Conservation (phyloP, 75 land plant genomes). For the Pinus albicaulis region DNA sequence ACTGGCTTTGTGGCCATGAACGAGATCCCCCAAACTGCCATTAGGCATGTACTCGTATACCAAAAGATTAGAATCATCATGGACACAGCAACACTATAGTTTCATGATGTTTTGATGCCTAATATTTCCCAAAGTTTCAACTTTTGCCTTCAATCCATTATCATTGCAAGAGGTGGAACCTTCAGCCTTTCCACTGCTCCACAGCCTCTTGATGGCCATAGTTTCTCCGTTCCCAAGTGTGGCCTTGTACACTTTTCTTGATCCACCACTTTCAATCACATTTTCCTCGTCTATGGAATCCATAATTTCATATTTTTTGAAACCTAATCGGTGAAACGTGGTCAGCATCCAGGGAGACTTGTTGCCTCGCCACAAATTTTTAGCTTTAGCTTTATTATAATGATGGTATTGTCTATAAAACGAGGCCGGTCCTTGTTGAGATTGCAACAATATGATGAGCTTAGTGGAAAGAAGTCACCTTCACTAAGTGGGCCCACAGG, state of each 20-base stretch:
- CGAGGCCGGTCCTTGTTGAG: no score
- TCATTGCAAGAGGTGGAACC: constrained; percentile 54
- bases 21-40: constrained; percentile 87
- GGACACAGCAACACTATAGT: constrained; percentile 68
- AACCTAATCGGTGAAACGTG: constrained; percentile 2
- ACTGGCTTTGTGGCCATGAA: constrained; percentile 51
- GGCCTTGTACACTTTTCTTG: constrained; percentile 23
- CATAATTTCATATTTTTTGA: background rate
- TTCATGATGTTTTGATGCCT: constrained; percentile 89
- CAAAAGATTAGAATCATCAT: constrained; percentile 58
- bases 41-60: constrained; percentile 92
- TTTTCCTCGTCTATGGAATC: constrained; percentile 22
- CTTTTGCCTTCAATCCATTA: constrained; percentile 71
- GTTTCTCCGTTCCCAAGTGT: constrained; percentile 11
- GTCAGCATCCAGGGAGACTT: constrained; percentile 4
- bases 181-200: constrained; percentile 3
- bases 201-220: constrained; percentile 26
- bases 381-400: constrained; percentile 21
- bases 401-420: constrained; percentile 33
- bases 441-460: no score
- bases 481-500: no score
- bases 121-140: constrained; percentile 75
- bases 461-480: no score
- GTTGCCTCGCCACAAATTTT: constrained; percentile 5
- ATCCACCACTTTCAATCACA: constrained; percentile 26